These are phyloP conservation scores for Westerdykella sp. DNA, from an alignment of 2,329 filamentous ascomycete species.

Conservation along the genomic window DNA sequence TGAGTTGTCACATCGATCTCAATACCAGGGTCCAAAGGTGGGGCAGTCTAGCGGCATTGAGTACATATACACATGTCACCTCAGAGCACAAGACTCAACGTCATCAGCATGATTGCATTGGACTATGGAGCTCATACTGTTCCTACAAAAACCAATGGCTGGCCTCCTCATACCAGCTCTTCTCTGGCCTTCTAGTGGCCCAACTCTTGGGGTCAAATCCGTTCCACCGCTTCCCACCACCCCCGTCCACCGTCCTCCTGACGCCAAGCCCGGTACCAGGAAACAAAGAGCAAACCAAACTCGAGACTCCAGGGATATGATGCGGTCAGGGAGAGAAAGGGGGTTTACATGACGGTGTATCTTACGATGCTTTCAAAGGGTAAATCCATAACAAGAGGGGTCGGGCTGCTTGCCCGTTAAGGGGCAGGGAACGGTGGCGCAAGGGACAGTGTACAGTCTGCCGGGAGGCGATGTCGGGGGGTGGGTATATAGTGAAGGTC, in stretches of 20 bases:
- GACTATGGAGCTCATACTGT: no score
- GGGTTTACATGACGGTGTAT: conserved; percentile 41
- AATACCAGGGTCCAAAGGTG: no score
- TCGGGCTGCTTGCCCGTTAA: conserved; percentile 12
- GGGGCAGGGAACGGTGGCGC: conserved; percentile 4
- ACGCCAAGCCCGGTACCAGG: conserved; percentile 6
- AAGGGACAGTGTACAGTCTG: background rate
- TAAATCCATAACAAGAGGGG: conserved; percentile 29
- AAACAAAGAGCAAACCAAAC: conserved; percentile 20
- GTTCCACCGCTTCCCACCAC: conserved; percentile 1
- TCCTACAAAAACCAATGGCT: conserved; percentile 8
- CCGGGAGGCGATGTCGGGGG: background rate
- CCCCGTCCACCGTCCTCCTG: conserved; percentile 16
- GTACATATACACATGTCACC: no score
- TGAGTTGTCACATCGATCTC: no score
- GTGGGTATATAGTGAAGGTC: no score
- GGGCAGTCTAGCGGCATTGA: no score
- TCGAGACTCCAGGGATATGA: conserved; percentile 39
- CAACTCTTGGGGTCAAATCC: no score
- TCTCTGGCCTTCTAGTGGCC: no score
- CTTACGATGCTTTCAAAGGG: conserved; percentile 30
- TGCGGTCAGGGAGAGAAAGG: conserved; percentile 27
- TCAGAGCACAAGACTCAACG: no score
- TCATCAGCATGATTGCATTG: no score
- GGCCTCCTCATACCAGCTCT: conserved; percentile 11